Conservation (phyloP, 306 rosid genomes). For the Cucurbita maxima region DNA sequence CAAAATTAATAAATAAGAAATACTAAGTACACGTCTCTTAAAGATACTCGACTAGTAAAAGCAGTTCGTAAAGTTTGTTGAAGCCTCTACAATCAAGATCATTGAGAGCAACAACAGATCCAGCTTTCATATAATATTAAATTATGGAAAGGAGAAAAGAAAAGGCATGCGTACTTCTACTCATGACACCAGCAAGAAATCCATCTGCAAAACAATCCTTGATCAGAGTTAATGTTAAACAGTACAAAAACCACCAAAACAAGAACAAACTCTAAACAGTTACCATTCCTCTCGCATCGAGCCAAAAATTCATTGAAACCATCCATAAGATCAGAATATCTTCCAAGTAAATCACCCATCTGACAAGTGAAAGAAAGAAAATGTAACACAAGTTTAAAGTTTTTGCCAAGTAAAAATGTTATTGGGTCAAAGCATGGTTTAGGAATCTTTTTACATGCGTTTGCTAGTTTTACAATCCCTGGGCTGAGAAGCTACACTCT, state of each 20-base stretch:
- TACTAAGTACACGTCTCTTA: too few species aligned
- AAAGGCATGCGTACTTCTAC: slow-evolving; percentile 61
- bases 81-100: neutral
- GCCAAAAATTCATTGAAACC: slow-evolving; percentile 83
- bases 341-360: slow-evolving; percentile 86
- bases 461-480: neutral
- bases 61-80: too few species aligned
- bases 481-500: neutral
- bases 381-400: slow-evolving; percentile 11
- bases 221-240: slow-evolving; percentile 25
- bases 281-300: slow-evolving; percentile 90
- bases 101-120: neutral
- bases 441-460: neutral
- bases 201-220: slow-evolving; percentile 58
- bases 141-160: slow-evolving; percentile 13
- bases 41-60: too few species aligned
- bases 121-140: neutral
- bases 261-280: slow-evolving; percentile 16
- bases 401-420: neutral
- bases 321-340: slow-evolving; percentile 68
- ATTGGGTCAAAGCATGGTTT: neutral
- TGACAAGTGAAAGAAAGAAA: slow-evolving; percentile 14
- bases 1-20: too few species aligned
- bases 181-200: slow-evolving; percentile 94
- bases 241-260: slow-evolving; percentile 10